Percentiles rank a stretch among this genome's conserved stretches.
These are phyloP conservation scores for Leccinum truebloodii DNA, from an alignment of 768 basidiomycete species.

Conservation along the genomic window DNA sequence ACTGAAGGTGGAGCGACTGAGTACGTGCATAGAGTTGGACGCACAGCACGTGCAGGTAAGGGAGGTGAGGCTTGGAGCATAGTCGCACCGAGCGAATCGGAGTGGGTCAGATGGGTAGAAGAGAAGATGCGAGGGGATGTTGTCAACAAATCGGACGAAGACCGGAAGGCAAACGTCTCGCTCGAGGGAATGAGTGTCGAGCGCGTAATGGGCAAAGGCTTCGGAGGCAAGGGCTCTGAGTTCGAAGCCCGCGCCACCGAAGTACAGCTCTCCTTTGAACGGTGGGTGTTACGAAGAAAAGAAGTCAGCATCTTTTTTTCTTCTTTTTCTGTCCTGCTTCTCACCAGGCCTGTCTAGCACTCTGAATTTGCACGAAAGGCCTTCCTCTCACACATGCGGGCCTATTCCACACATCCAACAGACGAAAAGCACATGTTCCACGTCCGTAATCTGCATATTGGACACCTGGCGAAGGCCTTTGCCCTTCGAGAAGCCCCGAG, in stretches of 20 bases:
- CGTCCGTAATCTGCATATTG: slow-evolving; percentile 89
- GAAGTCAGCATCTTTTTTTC: slow-evolving; percentile 52
- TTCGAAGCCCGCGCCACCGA: slow-evolving; percentile 92
- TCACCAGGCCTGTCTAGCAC: slow-evolving; percentile 52
- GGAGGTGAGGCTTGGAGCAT: slow-evolving; percentile 97
- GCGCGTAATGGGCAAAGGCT: slow-evolving; percentile 72
- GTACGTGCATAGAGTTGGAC: slow-evolving; percentile 95
- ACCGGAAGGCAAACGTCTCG: slow-evolving; percentile 42
- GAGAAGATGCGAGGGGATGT: slow-evolving; percentile 68
- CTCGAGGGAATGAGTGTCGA: slow-evolving; percentile 68
- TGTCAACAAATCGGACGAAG: slow-evolving; percentile 26
- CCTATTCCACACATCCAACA: slow-evolving; percentile 95
- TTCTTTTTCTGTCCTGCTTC: slow-evolving; percentile 2
- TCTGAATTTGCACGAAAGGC: slow-evolving; percentile 76
- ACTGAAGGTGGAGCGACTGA: slow-evolving; percentile 97
- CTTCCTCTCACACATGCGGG: slow-evolving; percentile 90
- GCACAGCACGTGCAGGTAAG: slow-evolving; percentile 94
- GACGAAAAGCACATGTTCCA: slow-evolving; percentile 98
- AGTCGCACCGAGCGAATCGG: slow-evolving; percentile 80
- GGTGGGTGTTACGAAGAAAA: slow-evolving; percentile 80
- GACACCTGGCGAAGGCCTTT: slow-evolving; percentile 92
- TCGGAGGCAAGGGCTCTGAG: slow-evolving; percentile 80
- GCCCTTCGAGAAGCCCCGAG: slow-evolving; percentile 84
- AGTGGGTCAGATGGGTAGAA: slow-evolving; percentile 92
- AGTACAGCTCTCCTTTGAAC: slow-evolving; percentile 91